These are phyloP conservation scores for Endothia cerciana DNA, from an alignment of 2,329 filamentous ascomycete species.

Conservation along the genomic window DNA sequence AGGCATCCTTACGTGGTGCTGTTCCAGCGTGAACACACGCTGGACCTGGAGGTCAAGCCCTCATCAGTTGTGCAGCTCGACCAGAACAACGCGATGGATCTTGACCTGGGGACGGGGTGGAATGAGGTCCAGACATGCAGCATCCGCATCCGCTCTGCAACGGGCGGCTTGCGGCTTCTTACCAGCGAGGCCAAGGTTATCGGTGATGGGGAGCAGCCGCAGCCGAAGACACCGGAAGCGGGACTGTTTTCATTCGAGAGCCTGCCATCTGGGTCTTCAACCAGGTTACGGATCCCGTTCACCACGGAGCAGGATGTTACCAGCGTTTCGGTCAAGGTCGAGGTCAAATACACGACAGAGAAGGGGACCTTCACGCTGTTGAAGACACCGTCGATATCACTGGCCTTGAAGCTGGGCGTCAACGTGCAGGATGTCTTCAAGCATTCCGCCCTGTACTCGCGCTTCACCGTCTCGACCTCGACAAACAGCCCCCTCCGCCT, in stretches of 20 bases:
- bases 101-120: constrained; percentile 74
- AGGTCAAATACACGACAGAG: constrained; percentile 73
- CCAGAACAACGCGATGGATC: constrained; percentile 74
- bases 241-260: constrained; percentile 56
- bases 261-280: constrained; percentile 48
- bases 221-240: constrained; percentile 50
- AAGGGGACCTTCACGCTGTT: constrained; percentile 68
- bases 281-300: constrained; percentile 76
- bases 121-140: constrained; percentile 67
- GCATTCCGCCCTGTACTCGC: constrained; percentile 77
- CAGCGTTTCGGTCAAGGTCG: constrained; percentile 74
- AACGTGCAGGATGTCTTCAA: constrained; percentile 98
- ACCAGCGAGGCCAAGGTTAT: constrained; percentile 62
- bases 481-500: constrained; percentile 75
- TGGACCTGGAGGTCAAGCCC: constrained; percentile 69
- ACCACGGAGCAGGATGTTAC: constrained; percentile 77
- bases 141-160: constrained; percentile 65
- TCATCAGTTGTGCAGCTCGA: constrained; percentile 79
- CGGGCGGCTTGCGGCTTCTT: constrained; percentile 66
- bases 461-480: constrained; percentile 87
- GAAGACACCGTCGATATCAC: constrained; percentile 65
- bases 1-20: constrained; percentile 67
- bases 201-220: constrained; percentile 45
- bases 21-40: constrained; percentile 70
- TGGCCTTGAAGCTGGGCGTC: constrained; percentile 83